phyloP scores from a whole-genome alignment of 306 rosid species.

The Alnus rubra region DNA sequence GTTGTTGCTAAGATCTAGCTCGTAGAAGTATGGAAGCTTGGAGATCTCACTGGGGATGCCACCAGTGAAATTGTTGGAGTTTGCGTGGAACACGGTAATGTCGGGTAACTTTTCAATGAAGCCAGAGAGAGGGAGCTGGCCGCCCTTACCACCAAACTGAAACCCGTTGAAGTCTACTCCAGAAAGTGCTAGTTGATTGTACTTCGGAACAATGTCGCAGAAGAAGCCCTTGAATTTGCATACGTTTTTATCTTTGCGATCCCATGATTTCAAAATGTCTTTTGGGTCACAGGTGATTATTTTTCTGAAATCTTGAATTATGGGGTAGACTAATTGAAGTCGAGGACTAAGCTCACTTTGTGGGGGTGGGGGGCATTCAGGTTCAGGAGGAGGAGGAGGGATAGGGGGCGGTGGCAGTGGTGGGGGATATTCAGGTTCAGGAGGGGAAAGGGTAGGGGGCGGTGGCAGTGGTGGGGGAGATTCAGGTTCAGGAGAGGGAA shows the following conservation, averaged over 20 bases:
- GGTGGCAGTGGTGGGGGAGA: background rate
- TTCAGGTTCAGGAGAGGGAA: too few relatives aligned
- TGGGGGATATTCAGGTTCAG: too few relatives aligned
- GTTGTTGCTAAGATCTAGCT: slow-evolving; percentile 84
- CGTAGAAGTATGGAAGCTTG: slow-evolving; percentile 40
- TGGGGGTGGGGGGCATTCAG: too few relatives aligned
- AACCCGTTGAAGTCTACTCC: slow-evolving; percentile 59
- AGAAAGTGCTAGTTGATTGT: background rate
- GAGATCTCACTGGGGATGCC: slow-evolving; percentile 14
- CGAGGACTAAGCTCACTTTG: background rate
- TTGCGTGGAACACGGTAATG: slow-evolving; percentile 63
- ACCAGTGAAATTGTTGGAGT: slow-evolving; percentile 65
- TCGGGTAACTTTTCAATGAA: slow-evolving; percentile 43
- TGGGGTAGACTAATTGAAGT: slow-evolving; percentile 23
- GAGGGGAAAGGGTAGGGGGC: too few relatives aligned
- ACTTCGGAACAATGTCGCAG: slow-evolving; percentile 25
- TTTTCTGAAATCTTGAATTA: slow-evolving; percentile 23
- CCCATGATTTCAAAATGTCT: slow-evolving; percentile 24
- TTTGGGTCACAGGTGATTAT: slow-evolving; percentile 19
- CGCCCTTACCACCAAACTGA: background rate
- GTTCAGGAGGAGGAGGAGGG: too few relatives aligned
- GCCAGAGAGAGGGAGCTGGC: slow-evolving; percentile 19
- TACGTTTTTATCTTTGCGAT: fast-evolving
- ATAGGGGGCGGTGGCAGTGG: background rate
- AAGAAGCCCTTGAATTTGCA: slow-evolving; percentile 36